A percentile compares a stretch with the other conserved stretches of the same genome.
phyloP scores from a whole-genome alignment of 2,329 filamentous ascomycete genomes.

The Fusarium sarcochroum region DNA sequence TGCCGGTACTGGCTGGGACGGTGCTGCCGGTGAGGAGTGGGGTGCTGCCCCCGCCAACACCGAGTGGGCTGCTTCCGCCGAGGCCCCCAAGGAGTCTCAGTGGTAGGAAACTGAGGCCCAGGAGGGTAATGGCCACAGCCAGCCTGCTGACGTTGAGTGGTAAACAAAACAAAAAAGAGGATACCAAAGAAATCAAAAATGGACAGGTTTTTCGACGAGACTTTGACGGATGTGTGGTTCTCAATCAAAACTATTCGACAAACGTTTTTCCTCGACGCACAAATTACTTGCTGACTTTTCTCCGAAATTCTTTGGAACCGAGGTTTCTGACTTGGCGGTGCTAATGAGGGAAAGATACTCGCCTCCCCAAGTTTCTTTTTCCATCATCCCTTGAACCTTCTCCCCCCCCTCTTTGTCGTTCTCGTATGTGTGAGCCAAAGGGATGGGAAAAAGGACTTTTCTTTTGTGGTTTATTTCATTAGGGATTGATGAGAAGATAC shows the following conservation, averaged over 20 bases:
- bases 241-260: conserved; percentile 47
- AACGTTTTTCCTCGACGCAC: conserved; percentile 36
- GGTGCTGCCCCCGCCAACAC: conserved; percentile 73
- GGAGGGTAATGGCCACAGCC: conserved; percentile 17
- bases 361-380: conserved; percentile 50
- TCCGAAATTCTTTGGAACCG: conserved; percentile 38
- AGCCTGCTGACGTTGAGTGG: conserved; percentile 24
- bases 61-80: conserved; percentile 77
- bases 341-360: conserved; percentile 99
- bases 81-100: conserved; percentile 69
- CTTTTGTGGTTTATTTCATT: background rate
- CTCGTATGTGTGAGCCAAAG: conserved; percentile 28
- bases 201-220: conserved; percentile 35
- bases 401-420: conserved; percentile 28
- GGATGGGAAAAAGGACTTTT: conserved; percentile 16
- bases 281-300: conserved; percentile 46
- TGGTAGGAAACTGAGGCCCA: conserved; percentile 60
- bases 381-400: conserved; percentile 21
- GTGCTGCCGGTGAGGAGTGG: conserved; percentile 73
- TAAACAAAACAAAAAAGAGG: conserved; percentile 41
- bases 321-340: conserved; percentile 75
- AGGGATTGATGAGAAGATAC: background rate
- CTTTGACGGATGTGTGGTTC: conserved; percentile 44
- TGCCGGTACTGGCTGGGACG: conserved; percentile 66
- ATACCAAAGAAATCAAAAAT: conserved; percentile 36